phyloP scores from a whole-genome alignment of 306 rosid species.

The Leucaena leucocephala region DNA sequence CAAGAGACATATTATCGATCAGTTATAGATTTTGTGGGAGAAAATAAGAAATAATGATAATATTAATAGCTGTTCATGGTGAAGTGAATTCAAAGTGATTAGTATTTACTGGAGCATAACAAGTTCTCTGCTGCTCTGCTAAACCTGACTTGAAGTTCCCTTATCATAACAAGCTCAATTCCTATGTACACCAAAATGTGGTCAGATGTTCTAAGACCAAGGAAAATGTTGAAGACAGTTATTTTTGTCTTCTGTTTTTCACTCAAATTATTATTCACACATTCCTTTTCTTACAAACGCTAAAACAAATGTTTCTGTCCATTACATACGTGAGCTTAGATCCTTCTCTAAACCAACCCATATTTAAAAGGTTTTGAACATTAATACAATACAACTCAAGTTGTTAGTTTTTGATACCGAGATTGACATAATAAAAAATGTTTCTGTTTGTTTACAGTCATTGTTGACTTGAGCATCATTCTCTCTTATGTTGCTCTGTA shows the following conservation, averaged over 20 bases:
- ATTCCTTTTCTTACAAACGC: not conserved
- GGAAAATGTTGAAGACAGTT: not conserved
- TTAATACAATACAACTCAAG: not conserved
- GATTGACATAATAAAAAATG: too few species aligned
- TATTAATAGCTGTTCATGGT: not conserved
- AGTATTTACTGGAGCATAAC: too few species aligned
- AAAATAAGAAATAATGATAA: not conserved
- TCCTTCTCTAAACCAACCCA: not conserved
- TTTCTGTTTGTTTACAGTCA: not conserved
- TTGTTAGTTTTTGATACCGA: not conserved
- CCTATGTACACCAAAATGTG: not conserved
- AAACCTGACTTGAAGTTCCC: not conserved
- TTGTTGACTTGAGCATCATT: not conserved
- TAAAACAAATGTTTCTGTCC: not conserved
- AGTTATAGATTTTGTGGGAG: not conserved
- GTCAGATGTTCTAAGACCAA: not conserved
- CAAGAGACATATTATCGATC: not conserved
- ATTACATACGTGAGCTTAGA: not conserved
- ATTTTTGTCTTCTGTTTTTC: not conserved
- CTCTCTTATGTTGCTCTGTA: not conserved
- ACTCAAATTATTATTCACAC: not conserved
- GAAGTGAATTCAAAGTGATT: not conserved
- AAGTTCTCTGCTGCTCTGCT: not conserved
- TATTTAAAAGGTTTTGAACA: not conserved
- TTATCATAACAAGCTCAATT: not conserved